Base-by-base conservation (phyloP, 805 yeast genomes). In the Lipomyces spencermartinsiae region DNA sequence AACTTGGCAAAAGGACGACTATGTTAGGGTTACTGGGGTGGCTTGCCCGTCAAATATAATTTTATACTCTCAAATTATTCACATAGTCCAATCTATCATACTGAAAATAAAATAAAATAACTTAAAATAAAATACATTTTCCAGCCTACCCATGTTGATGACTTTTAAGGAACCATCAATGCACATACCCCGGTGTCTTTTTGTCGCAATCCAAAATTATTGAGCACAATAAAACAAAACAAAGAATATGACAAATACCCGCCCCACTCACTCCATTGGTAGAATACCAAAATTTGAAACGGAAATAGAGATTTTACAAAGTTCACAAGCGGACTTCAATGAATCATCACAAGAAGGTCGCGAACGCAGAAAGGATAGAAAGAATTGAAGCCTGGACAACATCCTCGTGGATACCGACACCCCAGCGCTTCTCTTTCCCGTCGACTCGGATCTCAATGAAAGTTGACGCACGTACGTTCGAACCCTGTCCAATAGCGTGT, bases 381-480 rank as follows among this genome's bases (percentile, higher is more conserved):
- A 79, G 76, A 73, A 91, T 85, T 5, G 97, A 88, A 59, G 97
- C 95, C 76, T 89, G 89, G 33, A 97, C 89, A 64, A 91, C 95
- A 80, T 93, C 97, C 79, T 89, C 94, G 77, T 92, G 89, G 70
- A 92, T 87, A 76, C 97, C 98, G 67, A 93, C 93, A 80, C 98
- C 98, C 97, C 97, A 93, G 65, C 75, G 61, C 75, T 80, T 75
- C 70, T 82, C 82, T 59, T 80, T 78, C 19, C 64, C 70, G 63
- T 80, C 81, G 58, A 78, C 79, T 29, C 80, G 82, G 56, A 82
- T 80, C 74, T 86, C 89, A 67, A 93, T 87, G 74, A 88, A 91
- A n/a, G 94, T 85, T 14, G 90, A 95, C 63, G 97, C 97, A 77
- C 85, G 84, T 62, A 91, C 83, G 66, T 83, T 81, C 9, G 93